Evolutionary conservation across 192 early-diverging fungal genomes (phyloP).

Genomic region (Podila horticola): DNA sequence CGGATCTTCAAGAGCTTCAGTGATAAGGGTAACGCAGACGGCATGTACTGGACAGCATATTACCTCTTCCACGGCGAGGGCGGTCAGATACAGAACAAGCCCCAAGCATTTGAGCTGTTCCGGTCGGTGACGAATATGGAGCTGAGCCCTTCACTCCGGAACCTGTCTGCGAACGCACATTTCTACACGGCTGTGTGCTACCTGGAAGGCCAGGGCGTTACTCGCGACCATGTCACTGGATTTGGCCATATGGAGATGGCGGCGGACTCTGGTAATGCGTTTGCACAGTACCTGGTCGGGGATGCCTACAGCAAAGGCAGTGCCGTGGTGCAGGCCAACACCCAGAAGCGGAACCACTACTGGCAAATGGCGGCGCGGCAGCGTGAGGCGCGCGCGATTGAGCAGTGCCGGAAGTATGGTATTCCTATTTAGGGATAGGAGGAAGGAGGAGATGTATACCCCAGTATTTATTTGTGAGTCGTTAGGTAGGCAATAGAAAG

Average conservation of each 20-base stretch:
- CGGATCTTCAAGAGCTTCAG: constrained; percentile 31
- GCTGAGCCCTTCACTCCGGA: constrained; percentile 2
- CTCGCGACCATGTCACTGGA: constrained; percentile 16
- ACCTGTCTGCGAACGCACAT: constrained; percentile 33
- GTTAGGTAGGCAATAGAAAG: no score
- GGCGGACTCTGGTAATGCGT: constrained; percentile 37
- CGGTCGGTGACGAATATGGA: constrained; percentile 28
- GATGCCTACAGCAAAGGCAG: constrained; percentile 49
- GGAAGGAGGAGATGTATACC: no score
- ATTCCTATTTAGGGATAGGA: constrained; percentile 15
- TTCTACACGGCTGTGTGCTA: constrained; percentile 45
- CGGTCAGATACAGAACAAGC: constrained; percentile 16
- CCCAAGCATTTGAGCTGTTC: constrained; percentile 27
- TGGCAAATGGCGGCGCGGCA: constrained; percentile 46
- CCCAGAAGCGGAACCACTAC: constrained; percentile 37
- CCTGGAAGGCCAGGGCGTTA: constrained; percentile 32
- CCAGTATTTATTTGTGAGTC: no score
- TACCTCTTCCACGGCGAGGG: constrained; percentile 49
- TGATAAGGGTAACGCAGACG: constrained; percentile 31
- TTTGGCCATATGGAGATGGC: constrained; percentile 51
- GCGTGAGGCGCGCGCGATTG: constrained; percentile 26
- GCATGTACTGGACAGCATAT: constrained; percentile 47
- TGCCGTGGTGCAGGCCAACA: constrained; percentile 29
- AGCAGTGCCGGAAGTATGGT: constrained; percentile 15
- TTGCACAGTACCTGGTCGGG: constrained; percentile 39